Evolutionary conservation across 768 basidiomycete species (phyloP).

Genomic region (Hebeloma cylindrosporum): DNA sequence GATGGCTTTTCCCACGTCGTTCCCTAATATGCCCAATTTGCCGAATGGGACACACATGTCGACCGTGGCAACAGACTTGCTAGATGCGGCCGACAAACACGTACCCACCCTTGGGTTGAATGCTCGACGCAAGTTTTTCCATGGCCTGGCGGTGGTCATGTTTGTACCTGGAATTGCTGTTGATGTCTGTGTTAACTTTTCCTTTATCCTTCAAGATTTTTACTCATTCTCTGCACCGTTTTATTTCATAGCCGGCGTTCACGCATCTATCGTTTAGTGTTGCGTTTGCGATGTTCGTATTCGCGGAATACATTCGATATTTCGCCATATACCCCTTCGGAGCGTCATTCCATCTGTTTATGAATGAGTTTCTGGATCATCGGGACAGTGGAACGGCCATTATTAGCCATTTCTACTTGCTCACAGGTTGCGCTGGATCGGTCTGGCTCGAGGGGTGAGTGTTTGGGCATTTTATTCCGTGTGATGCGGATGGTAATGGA

Average conservation of each 20-base stretch:
- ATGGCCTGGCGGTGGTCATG: conserved; percentile 93
- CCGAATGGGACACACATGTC: conserved; percentile 42
- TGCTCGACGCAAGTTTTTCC: conserved; percentile 94
- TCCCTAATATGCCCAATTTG: conserved; percentile 53
- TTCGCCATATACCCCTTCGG: conserved; percentile 98
- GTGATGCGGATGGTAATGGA: background rate
- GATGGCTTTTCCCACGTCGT: conserved; percentile 47
- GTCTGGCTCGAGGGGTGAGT: conserved; percentile 94
- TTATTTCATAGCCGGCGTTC: conserved; percentile 79
- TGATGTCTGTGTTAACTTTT: conserved; percentile 62
- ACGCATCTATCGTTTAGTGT: conserved; percentile 92
- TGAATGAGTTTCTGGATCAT: conserved; percentile 96
- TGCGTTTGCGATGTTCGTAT: conserved; percentile 93
- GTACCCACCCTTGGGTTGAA: conserved; percentile 90
- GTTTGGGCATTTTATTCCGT: background rate
- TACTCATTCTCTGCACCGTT: conserved; percentile 15
- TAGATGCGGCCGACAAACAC: conserved; percentile 87
- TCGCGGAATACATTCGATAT: conserved; percentile 96
- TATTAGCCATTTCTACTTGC: conserved; percentile 93
- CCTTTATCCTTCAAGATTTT: conserved; percentile 8
- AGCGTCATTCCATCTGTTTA: conserved; percentile 88
- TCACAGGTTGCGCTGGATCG: conserved; percentile 92
- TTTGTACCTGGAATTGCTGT: conserved; percentile 91
- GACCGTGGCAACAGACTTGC: conserved; percentile 61
- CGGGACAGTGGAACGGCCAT: conserved; percentile 96